Conservation (phyloP, 2,329 filamentous ascomycete genomes). For the Taxawa tesnikishii region DNA sequence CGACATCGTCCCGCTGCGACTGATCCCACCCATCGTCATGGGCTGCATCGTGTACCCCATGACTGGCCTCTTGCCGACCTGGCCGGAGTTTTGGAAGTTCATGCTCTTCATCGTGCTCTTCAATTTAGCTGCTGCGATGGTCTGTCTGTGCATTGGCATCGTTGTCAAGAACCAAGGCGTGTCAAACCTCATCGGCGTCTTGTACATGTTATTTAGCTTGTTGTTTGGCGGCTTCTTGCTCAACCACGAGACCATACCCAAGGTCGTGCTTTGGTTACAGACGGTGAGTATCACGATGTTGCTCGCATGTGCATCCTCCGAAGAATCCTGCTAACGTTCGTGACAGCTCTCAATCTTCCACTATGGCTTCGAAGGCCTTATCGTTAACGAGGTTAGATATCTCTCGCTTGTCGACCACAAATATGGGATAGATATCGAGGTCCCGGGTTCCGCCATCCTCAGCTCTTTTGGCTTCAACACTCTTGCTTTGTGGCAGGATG, state of each 20-base stretch:
- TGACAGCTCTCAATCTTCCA: constrained; percentile 83
- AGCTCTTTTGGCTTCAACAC: constrained; percentile 94
- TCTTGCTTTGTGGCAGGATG: constrained; percentile 71
- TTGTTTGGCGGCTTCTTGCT: constrained; percentile 88
- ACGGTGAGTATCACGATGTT: constrained; percentile 37
- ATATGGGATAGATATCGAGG: constrained; percentile 91
- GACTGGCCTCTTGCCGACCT: constrained; percentile 79
- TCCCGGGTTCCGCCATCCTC: constrained; percentile 85
- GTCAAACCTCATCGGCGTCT: constrained; percentile 81
- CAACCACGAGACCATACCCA: constrained; percentile 87
- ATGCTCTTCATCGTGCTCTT: constrained; percentile 87
- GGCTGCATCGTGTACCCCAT: constrained; percentile 95
- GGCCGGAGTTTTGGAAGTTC: constrained; percentile 78
- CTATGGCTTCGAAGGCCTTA: constrained; percentile 89
- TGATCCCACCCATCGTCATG: constrained; percentile 90
- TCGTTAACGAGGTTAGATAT: constrained; percentile 92
- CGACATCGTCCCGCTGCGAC: constrained; percentile 85
- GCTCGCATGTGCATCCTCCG: too few relatives aligned
- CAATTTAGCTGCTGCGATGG: constrained; percentile 84
- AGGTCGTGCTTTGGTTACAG: constrained; percentile 79
- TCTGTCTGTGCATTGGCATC: constrained; percentile 93
- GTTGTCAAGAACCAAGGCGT: constrained; percentile 85
- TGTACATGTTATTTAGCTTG: constrained; percentile 95
- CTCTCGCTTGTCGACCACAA: constrained; percentile 86
- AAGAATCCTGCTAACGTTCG: constrained; percentile 16